Conservation (phyloP, 176 grass and related monocot species). For the Tillandsia fasciculata region DNA sequence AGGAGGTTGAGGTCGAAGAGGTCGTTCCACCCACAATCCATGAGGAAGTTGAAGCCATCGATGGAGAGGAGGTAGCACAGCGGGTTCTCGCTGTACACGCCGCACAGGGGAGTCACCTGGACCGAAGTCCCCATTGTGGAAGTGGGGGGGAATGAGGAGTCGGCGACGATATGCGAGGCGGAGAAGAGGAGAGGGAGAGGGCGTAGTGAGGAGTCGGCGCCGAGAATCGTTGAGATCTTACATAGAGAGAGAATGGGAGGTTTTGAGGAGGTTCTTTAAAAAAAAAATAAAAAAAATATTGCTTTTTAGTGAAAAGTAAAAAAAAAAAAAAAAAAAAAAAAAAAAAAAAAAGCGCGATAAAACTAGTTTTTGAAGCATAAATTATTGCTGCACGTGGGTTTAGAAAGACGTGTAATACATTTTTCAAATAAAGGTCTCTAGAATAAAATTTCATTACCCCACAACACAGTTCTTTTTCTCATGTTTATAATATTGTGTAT, state of each 20-base stretch:
- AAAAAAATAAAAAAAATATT: background rate
- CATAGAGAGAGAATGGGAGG: background rate
- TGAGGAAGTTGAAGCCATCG: slow-evolving; percentile 84
- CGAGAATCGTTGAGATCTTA: background rate
- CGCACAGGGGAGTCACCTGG: slow-evolving; percentile 78
- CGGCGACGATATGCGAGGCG: background rate
- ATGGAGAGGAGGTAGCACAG: slow-evolving; percentile 75
- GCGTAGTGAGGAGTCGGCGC: background rate
- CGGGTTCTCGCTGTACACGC: slow-evolving; percentile 63
- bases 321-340: background rate
- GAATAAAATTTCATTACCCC: too few relatives aligned
- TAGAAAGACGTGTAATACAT: too few relatives aligned
- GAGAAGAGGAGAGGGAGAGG: background rate
- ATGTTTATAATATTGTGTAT: too few relatives aligned
- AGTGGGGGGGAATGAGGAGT: background rate
- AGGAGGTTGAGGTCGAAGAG: slow-evolving; percentile 76
- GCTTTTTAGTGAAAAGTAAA: background rate
- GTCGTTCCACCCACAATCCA: slow-evolving; percentile 97
- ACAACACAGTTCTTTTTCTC: too few relatives aligned
- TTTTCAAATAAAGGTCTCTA: too few relatives aligned
- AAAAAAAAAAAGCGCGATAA: background rate
- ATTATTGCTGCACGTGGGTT: too few relatives aligned
- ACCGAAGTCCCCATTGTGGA: slow-evolving; percentile 75
- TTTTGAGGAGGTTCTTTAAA: background rate
- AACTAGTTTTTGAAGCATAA: too few relatives aligned